Evolutionary conservation across 2,329 filamentous ascomycete species (phyloP).

Genomic region (Penicillium brasilianum): DNA sequence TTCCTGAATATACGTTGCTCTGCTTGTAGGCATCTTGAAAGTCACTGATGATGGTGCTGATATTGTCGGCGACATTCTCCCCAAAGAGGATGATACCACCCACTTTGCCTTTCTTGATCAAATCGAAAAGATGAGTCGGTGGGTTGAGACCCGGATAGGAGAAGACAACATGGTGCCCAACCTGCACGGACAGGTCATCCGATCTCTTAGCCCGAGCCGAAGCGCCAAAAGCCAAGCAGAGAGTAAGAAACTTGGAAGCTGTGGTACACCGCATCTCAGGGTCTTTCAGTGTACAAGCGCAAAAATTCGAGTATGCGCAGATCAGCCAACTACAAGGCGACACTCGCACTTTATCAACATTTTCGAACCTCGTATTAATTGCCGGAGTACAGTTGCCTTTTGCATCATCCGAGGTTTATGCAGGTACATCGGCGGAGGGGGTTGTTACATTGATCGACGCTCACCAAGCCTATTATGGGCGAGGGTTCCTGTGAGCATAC

Average conservation of each 20-base stretch:
- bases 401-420: slow-evolving; percentile 7
- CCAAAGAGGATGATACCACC: slow-evolving; percentile 41
- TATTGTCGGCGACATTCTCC: slow-evolving; percentile 35
- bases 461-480: slow-evolving; percentile 4
- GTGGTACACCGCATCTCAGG: slow-evolving; percentile 12
- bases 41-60: slow-evolving; percentile 26
- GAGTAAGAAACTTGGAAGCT: slow-evolving; percentile 3
- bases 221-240: slow-evolving; percentile 3
- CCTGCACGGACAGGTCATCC: slow-evolving; percentile 21
- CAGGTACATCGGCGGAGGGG: slow-evolving; percentile 1
- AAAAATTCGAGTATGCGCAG: too few relatives aligned
- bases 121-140: slow-evolving; percentile 30
- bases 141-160: slow-evolving; percentile 37
- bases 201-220: slow-evolving; percentile 4
- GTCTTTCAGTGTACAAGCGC: not conserved
- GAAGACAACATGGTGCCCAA: slow-evolving; percentile 40
- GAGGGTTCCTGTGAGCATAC: not conserved
- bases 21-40: slow-evolving; percentile 33
- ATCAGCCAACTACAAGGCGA: not conserved
- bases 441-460: slow-evolving; percentile 22
- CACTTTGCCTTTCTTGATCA: slow-evolving; percentile 37
- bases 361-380: slow-evolving; percentile 1
- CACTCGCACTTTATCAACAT: slow-evolving; percentile 1
- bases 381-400: not conserved
- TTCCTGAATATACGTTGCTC: slow-evolving; percentile 27